Percentiles rank a stretch among this genome's conserved stretches.
Evolutionary conservation across 345 rosid species (phyloP).

Genomic region (Hirschfeldia incana): DNA sequence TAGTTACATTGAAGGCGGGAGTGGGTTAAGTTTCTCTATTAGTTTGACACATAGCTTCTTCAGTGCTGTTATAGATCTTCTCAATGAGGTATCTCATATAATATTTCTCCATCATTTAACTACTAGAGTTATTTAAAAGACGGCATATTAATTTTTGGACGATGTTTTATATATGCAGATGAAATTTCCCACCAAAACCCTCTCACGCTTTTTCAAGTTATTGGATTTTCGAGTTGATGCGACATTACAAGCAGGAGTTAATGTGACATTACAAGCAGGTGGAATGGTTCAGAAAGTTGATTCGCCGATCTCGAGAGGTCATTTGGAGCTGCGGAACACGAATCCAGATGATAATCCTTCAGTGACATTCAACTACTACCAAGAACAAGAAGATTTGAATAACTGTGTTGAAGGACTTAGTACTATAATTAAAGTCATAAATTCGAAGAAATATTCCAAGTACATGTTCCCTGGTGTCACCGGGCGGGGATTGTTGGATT

Average conservation of each 20-base stretch:
- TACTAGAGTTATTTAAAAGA: background rate
- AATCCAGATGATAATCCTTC: conserved; percentile 13
- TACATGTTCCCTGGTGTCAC: conserved; percentile 45
- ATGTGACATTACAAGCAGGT: background rate
- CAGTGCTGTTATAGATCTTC: conserved; percentile 29
- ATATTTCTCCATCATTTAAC: background rate
- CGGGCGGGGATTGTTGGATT: conserved; percentile 40
- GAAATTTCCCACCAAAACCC: background rate
- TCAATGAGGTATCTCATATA: conserved; percentile 43
- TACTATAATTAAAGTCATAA: conserved; percentile 46
- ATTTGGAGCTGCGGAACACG: conserved; percentile 2
- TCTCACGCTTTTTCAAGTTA: background rate
- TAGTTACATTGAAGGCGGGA: conserved; percentile 55
- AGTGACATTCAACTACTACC: conserved; percentile 59
- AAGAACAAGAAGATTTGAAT: conserved; percentile 57
- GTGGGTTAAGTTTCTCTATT: conserved; percentile 49
- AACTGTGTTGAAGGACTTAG: conserved; percentile 59
- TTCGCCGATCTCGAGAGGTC: conserved; percentile 10
- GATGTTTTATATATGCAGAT: conserved; percentile 3
- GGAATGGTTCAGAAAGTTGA: background rate
- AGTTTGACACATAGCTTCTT: conserved; percentile 43
- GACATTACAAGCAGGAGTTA: background rate
- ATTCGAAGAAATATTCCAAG: conserved; percentile 47
- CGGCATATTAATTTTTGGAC: background rate
- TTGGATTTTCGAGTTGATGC: background rate